Conservation (phyloP, 352 stramenopile genomes). For the Phytopythium vexans region DNA sequence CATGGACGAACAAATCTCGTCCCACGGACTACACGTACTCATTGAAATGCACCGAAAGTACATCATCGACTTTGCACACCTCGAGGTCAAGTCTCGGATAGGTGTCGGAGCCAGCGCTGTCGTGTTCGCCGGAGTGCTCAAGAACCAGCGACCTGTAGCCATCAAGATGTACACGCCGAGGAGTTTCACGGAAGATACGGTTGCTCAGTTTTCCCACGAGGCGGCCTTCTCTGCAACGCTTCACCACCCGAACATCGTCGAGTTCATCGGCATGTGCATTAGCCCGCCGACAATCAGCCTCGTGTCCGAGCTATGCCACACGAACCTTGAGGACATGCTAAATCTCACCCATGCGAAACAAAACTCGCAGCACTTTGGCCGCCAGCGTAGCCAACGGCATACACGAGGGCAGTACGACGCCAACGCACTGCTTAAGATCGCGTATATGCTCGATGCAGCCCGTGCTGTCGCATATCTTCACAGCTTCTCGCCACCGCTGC, state of each 20-base stretch:
- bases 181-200: conserved; percentile 24
- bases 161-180: conserved; percentile 44
- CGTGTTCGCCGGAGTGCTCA: conserved; percentile 30
- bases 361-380: background rate
- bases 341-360: no score
- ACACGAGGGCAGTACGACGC: conserved; percentile 15
- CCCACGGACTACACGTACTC: conserved; percentile 36
- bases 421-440: conserved; percentile 31
- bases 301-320: conserved; percentile 34
- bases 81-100: conserved; percentile 30
- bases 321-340: conserved; percentile 22
- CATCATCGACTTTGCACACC: conserved; percentile 54
- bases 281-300: conserved; percentile 43
- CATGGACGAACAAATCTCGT: conserved; percentile 31
- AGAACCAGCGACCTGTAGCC: conserved; percentile 30
- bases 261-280: conserved; percentile 41
- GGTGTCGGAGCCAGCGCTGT: conserved; percentile 22
- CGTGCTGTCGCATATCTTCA: conserved; percentile 62
- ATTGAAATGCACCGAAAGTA: conserved; percentile 55
- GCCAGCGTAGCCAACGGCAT: conserved; percentile 1
- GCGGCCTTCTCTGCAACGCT: conserved; percentile 29
- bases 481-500: conserved; percentile 53
- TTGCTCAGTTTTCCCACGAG: conserved; percentile 41
- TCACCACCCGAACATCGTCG: conserved; percentile 38
- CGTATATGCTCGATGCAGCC: conserved; percentile 62